phyloP scores from a whole-genome alignment of 805 yeast genomes.

The Monosporozyma unispora region DNA sequence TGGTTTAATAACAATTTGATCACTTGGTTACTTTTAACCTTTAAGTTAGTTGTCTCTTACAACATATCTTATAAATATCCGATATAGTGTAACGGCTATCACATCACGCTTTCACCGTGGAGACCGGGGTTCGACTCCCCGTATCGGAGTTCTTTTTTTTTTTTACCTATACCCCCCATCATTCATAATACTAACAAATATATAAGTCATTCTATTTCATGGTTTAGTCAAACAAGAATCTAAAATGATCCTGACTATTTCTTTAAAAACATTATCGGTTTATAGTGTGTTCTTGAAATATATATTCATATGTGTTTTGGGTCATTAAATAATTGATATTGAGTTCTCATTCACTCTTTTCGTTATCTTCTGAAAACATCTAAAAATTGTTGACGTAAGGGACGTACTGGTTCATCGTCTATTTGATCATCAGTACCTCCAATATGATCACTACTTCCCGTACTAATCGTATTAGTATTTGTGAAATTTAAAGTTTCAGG shows the following conservation, averaged over 20 bases:
- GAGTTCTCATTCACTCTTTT: too few relatives aligned
- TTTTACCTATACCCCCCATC: neutral
- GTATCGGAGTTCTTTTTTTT: neutral
- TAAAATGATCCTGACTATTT: too few relatives aligned
- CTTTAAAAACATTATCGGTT: too few relatives aligned
- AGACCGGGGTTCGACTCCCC: neutral
- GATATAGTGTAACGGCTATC: constrained; percentile 14
- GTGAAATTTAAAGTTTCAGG: neutral
- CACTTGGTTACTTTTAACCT: too few relatives aligned
- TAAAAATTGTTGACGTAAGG: constrained; percentile 50
- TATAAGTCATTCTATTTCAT: neutral
- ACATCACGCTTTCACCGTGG: constrained; percentile 12
- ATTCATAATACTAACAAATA: too few relatives aligned
- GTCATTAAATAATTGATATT: too few relatives aligned
- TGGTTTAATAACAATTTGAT: too few relatives aligned
- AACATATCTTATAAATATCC: too few relatives aligned
- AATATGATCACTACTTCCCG: neutral
- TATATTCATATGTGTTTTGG: too few relatives aligned
- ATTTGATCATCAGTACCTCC: constrained; percentile 14
- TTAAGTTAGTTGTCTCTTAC: too few relatives aligned
- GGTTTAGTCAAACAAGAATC: neutral
- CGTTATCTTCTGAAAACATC: constrained; percentile 45
- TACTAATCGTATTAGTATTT: neutral
- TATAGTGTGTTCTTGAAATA: too few relatives aligned
- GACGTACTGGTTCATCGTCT: constrained; percentile 51